phyloP scores from a whole-genome alignment of 75 land plant genomes.

The Pinus albicaulis region DNA sequence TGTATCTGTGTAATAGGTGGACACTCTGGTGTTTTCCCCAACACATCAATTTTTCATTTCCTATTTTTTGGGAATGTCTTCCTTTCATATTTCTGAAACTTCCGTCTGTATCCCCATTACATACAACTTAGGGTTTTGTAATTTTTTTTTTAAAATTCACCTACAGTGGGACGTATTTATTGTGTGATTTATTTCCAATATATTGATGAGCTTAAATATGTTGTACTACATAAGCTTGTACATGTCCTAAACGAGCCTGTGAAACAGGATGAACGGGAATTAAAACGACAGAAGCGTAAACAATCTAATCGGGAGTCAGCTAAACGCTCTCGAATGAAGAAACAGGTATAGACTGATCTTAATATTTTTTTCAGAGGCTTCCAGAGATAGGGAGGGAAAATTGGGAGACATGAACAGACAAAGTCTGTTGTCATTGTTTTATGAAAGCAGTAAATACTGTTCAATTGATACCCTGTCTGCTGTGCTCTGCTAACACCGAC shows the following conservation, averaged over 20 bases:
- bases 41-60: no score
- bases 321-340: slow-evolving; percentile 75
- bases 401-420: neutral
- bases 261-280: slow-evolving; percentile 58
- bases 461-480: neutral
- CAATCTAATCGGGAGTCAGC: slow-evolving; percentile 87
- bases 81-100: no score
- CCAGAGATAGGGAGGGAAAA: neutral
- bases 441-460: neutral
- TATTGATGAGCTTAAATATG: no score
- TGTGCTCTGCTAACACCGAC: neutral
- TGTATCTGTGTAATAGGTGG: no score
- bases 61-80: no score
- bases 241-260: neutral
- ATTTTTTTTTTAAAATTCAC: no score
- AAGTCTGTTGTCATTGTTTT: neutral
- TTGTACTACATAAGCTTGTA: neutral
- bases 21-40: no score
- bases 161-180: no score
- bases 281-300: slow-evolving; percentile 70
- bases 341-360: slow-evolving; percentile 28
- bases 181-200: no score
- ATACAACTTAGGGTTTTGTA: no score
- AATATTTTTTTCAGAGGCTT: neutral
- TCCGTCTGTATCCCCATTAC: no score